Evolutionary conservation across 2,329 filamentous ascomycete species (phyloP).

Genomic region (Xenosphaeropsis pyriputrescens): DNA sequence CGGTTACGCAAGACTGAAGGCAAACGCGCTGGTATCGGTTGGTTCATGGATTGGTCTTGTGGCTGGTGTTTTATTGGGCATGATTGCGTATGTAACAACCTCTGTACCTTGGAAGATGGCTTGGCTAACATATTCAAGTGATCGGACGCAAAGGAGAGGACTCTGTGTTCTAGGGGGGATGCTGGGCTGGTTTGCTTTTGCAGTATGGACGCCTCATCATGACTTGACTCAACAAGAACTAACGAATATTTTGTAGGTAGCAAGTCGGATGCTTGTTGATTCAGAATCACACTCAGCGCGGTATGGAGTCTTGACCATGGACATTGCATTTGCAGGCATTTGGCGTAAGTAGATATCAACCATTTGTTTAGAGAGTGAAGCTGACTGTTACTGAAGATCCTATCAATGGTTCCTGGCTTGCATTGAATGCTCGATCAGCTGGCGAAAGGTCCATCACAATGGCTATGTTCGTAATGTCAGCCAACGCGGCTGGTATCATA

Average conservation of each 20-base stretch:
- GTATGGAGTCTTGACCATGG: constrained; percentile 1
- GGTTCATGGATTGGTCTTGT: constrained; percentile 5
- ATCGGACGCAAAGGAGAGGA: no score
- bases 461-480: constrained; percentile 3
- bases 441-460: constrained; percentile 1
- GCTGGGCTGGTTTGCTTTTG: no score
- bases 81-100: not conserved
- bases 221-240: no score
- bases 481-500: constrained; percentile 1
- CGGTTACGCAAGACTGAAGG: constrained; percentile 12
- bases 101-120: no score
- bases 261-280: no score
- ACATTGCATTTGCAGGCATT: not conserved
- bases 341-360: not conserved
- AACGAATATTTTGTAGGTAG: no score
- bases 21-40: constrained; percentile 16
- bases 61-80: not conserved
- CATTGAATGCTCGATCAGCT: not conserved
- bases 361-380: not conserved
- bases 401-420: not conserved
- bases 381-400: not conserved
- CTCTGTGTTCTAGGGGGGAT: no score
- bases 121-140: no score
- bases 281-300: not conserved
- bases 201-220: no score